Evolutionary conservation across 768 basidiomycete species (phyloP).

Genomic region (Russula earlei): DNA sequence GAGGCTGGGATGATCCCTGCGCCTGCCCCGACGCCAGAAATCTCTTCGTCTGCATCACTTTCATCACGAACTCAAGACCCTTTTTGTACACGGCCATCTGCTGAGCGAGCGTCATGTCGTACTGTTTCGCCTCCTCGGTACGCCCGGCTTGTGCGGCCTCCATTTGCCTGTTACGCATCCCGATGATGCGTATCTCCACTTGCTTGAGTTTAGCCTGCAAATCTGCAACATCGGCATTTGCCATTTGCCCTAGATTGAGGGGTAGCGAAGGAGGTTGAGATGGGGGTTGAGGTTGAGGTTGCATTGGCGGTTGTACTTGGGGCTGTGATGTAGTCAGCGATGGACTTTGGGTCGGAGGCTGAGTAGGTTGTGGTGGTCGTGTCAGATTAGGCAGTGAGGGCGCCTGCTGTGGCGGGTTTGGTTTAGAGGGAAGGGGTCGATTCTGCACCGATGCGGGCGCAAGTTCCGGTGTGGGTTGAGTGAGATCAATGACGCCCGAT

Average conservation of each 20-base stretch:
- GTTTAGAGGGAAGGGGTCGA: background rate
- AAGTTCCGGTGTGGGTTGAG: conserved; percentile 5
- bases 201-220: conserved; percentile 9
- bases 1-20: conserved; percentile 7
- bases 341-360: conserved; percentile 1
- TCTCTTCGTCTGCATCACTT: background rate
- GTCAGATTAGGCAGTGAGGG: conserved; percentile 1
- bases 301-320: background rate
- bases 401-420: background rate
- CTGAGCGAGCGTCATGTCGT: background rate
- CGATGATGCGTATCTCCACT: background rate
- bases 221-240: background rate
- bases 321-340: background rate
- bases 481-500: conserved; percentile 9
- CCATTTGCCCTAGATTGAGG: background rate
- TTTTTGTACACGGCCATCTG: background rate
- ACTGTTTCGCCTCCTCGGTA: background rate
- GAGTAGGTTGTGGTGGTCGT: background rate
- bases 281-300: background rate
- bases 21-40: background rate
- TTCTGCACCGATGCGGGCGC: background rate
- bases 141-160: conserved; percentile 3
- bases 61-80: background rate
- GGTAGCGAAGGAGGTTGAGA: background rate
- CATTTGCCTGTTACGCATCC: background rate